These are phyloP conservation scores for Yueomyces sp. DNA, from an alignment of 1,139 yeast species.

Conservation along the genomic window DNA sequence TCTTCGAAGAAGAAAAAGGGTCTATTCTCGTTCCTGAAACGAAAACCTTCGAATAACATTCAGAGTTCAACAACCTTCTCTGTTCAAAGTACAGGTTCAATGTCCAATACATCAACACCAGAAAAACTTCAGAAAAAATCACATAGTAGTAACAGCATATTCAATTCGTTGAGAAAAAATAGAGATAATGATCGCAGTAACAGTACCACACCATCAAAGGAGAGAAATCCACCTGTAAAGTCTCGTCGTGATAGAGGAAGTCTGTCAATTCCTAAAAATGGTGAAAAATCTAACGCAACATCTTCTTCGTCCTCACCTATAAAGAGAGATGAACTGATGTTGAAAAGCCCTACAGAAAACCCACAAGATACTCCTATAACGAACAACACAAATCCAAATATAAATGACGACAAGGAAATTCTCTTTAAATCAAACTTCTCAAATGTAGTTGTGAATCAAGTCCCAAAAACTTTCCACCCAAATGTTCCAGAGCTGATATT, in stretches of 20 bases:
- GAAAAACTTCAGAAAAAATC: constrained; percentile 15
- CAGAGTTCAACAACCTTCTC: constrained; percentile 12
- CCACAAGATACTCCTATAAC: neutral
- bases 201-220: neutral
- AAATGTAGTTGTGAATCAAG: neutral
- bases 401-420: neutral
- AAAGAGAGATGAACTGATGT: neutral
- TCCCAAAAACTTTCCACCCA: neutral
- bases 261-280: too few relatives aligned
- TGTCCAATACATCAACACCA: constrained; percentile 3
- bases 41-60: constrained; percentile 9
- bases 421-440: neutral
- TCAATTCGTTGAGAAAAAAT: constrained; percentile 13
- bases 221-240: neutral
- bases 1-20: constrained; percentile 21
- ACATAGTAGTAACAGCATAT: constrained; percentile 16
- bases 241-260: neutral
- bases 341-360: neutral
- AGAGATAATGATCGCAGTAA: constrained; percentile 1
- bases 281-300: neutral
- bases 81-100: neutral
- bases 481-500: neutral
- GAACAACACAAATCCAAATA: neutral
- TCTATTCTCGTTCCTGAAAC: constrained; percentile 26
- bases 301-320: neutral